Percentiles rank a stretch among this genome's conserved stretches.
These are phyloP conservation scores for Aphanomyces invadans DNA, from an alignment of 352 stramenopile species.

Conservation along the genomic window DNA sequence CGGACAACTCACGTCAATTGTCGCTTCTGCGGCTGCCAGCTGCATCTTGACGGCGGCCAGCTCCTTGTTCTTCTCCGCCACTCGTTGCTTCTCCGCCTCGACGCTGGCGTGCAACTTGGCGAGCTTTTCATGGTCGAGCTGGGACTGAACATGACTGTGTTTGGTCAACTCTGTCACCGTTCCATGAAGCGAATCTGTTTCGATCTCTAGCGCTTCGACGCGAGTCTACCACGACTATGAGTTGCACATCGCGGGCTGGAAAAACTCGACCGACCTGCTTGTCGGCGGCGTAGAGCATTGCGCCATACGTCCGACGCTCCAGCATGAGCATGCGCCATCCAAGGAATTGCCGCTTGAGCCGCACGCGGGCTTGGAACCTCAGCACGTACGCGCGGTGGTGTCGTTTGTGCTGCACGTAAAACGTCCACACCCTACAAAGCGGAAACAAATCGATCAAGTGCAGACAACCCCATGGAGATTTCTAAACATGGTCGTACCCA, in stretches of 20 bases:
- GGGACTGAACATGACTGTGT: conserved; percentile 30
- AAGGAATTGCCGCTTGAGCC: conserved; percentile 36
- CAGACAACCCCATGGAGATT: too few relatives aligned
- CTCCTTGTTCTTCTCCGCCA: conserved; percentile 46
- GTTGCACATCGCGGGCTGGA: too few relatives aligned
- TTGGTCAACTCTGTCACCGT: conserved; percentile 45
- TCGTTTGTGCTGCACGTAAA: conserved; percentile 31
- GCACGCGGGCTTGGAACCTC: conserved; percentile 26
- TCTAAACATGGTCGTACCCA: too few relatives aligned
- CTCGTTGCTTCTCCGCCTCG: conserved; percentile 28
- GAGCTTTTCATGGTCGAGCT: conserved; percentile 39
- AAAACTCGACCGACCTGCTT: too few relatives aligned
- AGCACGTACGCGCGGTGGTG: conserved; percentile 26
- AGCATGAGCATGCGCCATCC: conserved; percentile 53
- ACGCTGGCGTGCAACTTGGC: conserved; percentile 32
- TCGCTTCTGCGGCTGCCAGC: conserved; percentile 31
- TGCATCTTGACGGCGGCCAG: conserved; percentile 44
- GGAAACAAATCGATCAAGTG: too few relatives aligned
- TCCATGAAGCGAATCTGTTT: conserved; percentile 53
- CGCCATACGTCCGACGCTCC: conserved; percentile 52
- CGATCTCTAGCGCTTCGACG: conserved; percentile 34
- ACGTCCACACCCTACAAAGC: conserved; percentile 36
- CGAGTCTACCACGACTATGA: conserved; percentile 24
- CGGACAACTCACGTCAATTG: conserved; percentile 28
- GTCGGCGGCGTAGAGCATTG: conserved; percentile 59